Percentiles rank a stretch among this genome's conserved stretches.
Conservation (phyloP, 2,329 filamentous ascomycete species). For the Oidium heveae region DNA sequence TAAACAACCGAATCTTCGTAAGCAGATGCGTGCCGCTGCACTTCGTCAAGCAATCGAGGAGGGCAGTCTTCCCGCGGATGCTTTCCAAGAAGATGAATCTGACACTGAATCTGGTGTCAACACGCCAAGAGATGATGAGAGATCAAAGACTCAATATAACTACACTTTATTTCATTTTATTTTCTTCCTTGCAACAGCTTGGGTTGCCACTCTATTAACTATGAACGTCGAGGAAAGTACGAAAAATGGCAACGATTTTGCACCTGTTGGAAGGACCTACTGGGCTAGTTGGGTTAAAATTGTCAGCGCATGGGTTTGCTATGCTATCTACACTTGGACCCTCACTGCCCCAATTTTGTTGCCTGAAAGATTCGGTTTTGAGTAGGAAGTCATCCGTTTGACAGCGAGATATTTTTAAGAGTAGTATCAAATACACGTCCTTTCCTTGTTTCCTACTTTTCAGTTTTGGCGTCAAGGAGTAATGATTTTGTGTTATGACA, state of each 20-base stretch:
- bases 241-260: slow-evolving; percentile 51
- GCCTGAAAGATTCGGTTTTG: slow-evolving; percentile 60
- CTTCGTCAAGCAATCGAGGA: slow-evolving; percentile 80
- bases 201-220: slow-evolving; percentile 78
- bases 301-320: slow-evolving; percentile 89
- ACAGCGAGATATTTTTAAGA: too few relatives aligned
- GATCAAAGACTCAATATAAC: slow-evolving; percentile 75
- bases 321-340: slow-evolving; percentile 83
- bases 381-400: slow-evolving; percentile 4
- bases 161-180: slow-evolving; percentile 93
- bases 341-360: slow-evolving; percentile 64
- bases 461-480: too few relatives aligned
- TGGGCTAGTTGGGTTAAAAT: slow-evolving; percentile 99
- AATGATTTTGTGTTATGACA: too few relatives aligned
- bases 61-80: slow-evolving; percentile 75
- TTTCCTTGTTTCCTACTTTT: too few relatives aligned
- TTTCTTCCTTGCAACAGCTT: slow-evolving; percentile 86
- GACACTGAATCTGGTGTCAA: slow-evolving; percentile 35
- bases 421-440: too few relatives aligned
- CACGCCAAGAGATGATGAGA: slow-evolving; percentile 62
- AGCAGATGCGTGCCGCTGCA: slow-evolving; percentile 81
- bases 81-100: slow-evolving; percentile 47
- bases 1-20: slow-evolving; percentile 51
- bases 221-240: slow-evolving; percentile 46
- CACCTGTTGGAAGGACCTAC: slow-evolving; percentile 80